Conservation (phyloP, 2,329 filamentous ascomycete genomes). For the Fusarium sp. region DNA sequence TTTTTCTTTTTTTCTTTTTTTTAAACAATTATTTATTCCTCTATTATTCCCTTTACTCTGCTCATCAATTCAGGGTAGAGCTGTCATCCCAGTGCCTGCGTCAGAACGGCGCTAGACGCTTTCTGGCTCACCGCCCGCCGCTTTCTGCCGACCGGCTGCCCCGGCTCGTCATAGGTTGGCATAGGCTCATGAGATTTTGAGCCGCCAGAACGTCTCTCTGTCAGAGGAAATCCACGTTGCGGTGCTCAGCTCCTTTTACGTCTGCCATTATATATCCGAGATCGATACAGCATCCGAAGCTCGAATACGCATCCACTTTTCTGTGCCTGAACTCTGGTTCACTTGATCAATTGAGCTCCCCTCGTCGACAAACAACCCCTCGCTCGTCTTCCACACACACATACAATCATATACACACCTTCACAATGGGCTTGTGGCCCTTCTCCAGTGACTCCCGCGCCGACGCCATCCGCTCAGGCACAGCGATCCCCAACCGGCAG, state of each 20-base stretch:
- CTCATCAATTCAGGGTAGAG: too few species aligned
- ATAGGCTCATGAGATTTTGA: constrained; percentile 38
- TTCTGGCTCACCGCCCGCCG: constrained; percentile 24
- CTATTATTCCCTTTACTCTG: too few species aligned
- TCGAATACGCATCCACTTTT: neutral
- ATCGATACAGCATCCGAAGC: neutral
- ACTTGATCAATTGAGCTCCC: constrained; percentile 17
- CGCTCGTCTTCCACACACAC: constrained; percentile 1
- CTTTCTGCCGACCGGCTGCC: constrained; percentile 33
- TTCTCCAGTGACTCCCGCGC: constrained; percentile 65
- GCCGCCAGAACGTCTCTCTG: constrained; percentile 18
- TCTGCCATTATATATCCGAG: too few species aligned
- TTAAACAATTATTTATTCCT: too few species aligned
- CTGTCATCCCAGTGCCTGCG: too few species aligned
- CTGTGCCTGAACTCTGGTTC: too few species aligned
- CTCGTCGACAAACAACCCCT: neutral
- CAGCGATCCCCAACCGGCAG: constrained; percentile 85
- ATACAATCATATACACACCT: neutral
- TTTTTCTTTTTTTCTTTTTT: too few species aligned
- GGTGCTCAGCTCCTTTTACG: neutral
- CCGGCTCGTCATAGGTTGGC: constrained; percentile 37
- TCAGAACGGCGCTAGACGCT: constrained; percentile 7
- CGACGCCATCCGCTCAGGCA: constrained; percentile 69
- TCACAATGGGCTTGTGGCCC: constrained; percentile 64
- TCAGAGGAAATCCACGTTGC: constrained; percentile 1